Evolutionary conservation across 2,329 filamentous ascomycete genomes (phyloP), one percentile per base, ranked within the genome.

Genomic region (Aspergillus aculeatinus): DNA sequence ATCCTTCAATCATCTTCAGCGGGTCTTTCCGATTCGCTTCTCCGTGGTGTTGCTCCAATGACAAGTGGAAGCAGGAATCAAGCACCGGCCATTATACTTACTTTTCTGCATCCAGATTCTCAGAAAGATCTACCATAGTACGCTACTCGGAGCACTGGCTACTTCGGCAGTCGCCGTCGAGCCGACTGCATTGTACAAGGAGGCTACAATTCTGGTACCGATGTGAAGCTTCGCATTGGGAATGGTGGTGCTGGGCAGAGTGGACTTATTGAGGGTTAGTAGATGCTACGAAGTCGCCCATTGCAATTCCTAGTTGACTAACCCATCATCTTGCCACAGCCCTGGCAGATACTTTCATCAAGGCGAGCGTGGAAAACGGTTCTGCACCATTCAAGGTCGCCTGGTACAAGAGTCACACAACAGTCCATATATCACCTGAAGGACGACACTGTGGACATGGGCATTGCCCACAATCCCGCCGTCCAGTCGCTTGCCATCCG

Each of bases 381-480:
- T 65, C 65, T 5, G 7, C 64, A 2, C 71, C 73, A 0, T 81
- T 82, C 67, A 68, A 70, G 11, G 74, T 82, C 5, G 79, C 72
- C 21, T 82, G 80, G 79, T 76, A 78, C 55, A 74, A 76, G 48
- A 77, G 76, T 39, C 80, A 82, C 60, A 82, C 80, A 0, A 80
- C 77, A 77, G 57, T 77, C 74, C 21, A 81, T 82, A 63, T 73
- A 79, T 56, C 76, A 79, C 56, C 74, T 82, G 21, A 69, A 76
- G 54, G 65, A 68, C 1, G 74, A 75, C 16, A 70, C 70, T 25
- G 69, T 76, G 25, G 79, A 82, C 53, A 69, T 81, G 0, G 79
- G 75, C 4, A 82, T 82, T 55, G 81, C 80, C 0, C 82, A 82
- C 69, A 74, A 72, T 44, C 67, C 71, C 5, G 67, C 70, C 2